Base-by-base conservation (phyloP, 2,329 filamentous ascomycete species). In the Phyllosticta capitalensis region DNA sequence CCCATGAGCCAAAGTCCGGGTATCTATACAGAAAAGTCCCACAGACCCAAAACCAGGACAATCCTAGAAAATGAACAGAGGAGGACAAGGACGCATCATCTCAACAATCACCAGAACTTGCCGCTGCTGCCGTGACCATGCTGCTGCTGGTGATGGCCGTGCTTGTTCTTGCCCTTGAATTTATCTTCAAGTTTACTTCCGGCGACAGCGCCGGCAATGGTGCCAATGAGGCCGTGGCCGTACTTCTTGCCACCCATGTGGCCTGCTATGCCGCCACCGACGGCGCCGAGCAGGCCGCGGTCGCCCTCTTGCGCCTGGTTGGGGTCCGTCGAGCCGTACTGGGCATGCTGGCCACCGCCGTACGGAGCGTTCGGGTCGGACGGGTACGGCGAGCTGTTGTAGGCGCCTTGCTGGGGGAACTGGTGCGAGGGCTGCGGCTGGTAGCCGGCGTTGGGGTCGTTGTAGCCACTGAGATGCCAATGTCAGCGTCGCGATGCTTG, bases 261-360 rank as follows among this genome's bases (percentile, higher is more conserved):
- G 1, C 83, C 83, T 3, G 81, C 80, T 3, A 81, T 75, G 51
- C 79, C 82, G 51, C 83, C 83, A 14, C 78, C 79, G 3, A 84
- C 69, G 2, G 81, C 78, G 53, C 83, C 81, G 65, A 81, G 77
- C 5, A 85, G 71, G 45, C 82, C 82, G 59, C 83, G 79, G 62
- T 85, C 82, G 54, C 77, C 80, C 54, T 81, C 79, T 54, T 73
- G 75, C 45, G 77, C 77, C 59, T 21, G 68, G 58, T 69, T 70
- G 5, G 73, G 73, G 26, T 68, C 67, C 30, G 70, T 71, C 4
- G 72, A 63, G 48, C 71, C 71, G 57, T 69, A 72, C 63, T 72
- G 63, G n/a, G n/a, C 28, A 10, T 19, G 28, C 26, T 59, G 57
- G 7, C 24, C 52, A 20, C 55, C 55, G 6, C 52, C 57, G 6